phyloP scores from a whole-genome alignment of 805 yeast genomes.

The Candida sanyiensis region DNA sequence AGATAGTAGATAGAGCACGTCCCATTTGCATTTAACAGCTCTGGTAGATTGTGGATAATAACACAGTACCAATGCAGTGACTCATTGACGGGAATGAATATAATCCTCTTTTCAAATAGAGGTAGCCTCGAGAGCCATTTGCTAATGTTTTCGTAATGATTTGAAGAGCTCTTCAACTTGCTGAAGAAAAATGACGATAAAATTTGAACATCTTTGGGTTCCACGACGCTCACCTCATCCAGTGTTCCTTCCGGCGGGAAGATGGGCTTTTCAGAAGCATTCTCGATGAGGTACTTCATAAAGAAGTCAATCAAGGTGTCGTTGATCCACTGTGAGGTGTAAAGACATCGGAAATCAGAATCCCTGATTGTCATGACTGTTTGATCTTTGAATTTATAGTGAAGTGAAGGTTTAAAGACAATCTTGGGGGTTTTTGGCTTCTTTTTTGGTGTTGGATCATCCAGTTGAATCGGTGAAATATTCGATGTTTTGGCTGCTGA shows the following conservation, averaged over 20 bases:
- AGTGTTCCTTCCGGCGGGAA: conserved; percentile 4
- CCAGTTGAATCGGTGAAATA: not conserved
- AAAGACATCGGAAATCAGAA: conserved; percentile 73
- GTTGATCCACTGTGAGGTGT: conserved; percentile 82
- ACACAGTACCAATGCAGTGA: conserved; percentile 85
- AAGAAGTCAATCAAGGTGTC: conserved; percentile 86
- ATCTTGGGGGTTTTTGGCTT: conserved; percentile 9
- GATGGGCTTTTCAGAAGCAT: conserved; percentile 11
- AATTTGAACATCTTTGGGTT: conserved; percentile 39
- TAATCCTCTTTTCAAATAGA: conserved; percentile 48
- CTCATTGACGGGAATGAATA: conserved; percentile 79
- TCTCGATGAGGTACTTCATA: conserved; percentile 50
- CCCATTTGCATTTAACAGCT: conserved; percentile 16
- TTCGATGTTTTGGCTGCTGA: not conserved
- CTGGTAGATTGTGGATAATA: conserved; percentile 53
- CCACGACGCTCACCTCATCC: conserved; percentile 26
- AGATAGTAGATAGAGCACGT: conserved; percentile 39
- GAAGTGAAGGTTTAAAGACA: conserved; percentile 37
- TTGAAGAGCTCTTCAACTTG: conserved; percentile 42
- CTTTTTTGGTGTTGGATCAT: not conserved
- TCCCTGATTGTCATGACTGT: conserved; percentile 52
- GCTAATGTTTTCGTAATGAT: conserved; percentile 56
- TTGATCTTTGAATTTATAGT: conserved; percentile 47
- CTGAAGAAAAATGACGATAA: conserved; percentile 84
- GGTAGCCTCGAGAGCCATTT: conserved; percentile 77